A percentile compares a stretch with the other conserved stretches of the same genome.
phyloP scores from a whole-genome alignment of 495 filamentous ascomycete species.

The Penicillium pancosmium region DNA sequence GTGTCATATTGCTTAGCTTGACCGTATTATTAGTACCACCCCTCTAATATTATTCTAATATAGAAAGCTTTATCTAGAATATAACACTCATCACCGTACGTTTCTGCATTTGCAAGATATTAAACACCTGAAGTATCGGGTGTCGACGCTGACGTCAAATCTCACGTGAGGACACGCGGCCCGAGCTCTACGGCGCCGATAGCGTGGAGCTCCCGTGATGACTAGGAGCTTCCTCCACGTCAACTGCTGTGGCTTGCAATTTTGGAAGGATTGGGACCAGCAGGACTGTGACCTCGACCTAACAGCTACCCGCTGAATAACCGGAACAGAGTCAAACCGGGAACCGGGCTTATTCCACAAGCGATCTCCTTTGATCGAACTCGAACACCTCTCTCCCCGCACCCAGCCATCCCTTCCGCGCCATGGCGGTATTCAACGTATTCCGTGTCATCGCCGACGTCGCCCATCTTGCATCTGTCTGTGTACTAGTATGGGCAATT shows the following conservation, averaged over 20 bases:
- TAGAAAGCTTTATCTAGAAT: no score
- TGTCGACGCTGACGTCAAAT: conserved; percentile 20
- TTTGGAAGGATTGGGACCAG: neutral
- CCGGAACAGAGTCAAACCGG: neutral
- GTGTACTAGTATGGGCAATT: conserved; percentile 88
- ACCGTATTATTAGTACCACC: no score
- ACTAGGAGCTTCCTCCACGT: conserved; percentile 7
- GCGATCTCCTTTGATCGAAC: neutral
- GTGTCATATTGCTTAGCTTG: no score
- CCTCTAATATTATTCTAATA: no score
- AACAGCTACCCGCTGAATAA: neutral
- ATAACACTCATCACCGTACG: no score
- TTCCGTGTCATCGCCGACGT: conserved; percentile 83
- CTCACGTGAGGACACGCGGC: conserved; percentile 34
- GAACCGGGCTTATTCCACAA: neutral
- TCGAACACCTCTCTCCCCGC: conserved; percentile 7
- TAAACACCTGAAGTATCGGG: neutral
- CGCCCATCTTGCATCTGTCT: conserved; percentile 81
- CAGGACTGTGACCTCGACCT: neutral
- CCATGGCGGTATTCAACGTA: conserved; percentile 53
- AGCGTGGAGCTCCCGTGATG: conserved; percentile 17
- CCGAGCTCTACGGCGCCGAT: conserved; percentile 19
- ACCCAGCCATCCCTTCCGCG: conserved; percentile 21
- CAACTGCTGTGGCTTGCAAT: neutral
- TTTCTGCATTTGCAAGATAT: neutral